Evolutionary conservation across 2,329 filamentous ascomycete species (phyloP), one percentile per base, ranked within the genome.

Genomic region (Alternaria sp.): DNA sequence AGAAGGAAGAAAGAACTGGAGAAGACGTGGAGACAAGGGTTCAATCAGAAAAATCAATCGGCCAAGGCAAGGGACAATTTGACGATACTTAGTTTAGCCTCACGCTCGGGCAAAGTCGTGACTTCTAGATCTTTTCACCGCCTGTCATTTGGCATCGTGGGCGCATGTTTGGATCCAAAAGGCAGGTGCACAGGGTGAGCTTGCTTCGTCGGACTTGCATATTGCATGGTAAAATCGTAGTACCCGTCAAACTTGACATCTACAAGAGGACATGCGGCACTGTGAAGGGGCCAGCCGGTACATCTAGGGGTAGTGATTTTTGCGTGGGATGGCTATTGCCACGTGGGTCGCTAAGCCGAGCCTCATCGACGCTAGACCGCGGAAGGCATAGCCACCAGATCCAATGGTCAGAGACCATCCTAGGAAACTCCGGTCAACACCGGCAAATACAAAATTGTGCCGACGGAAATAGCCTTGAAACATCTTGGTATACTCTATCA

Each of bases 41-140:
- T 45, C 36, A 30, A 15, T 15, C 21, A 57, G 6, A 57, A 17
- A 28, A 17, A 36, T 26, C 21, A 36, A 49, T 44, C 54, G 15
- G 43, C 60, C 43, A 59, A 52, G 17, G 44, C 40, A 32, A 49
- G 25, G 43, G 62, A 62, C 65, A 58, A 49, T 68, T 66, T 57
- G 57, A 68, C 49, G 60, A 65, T 57, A 57, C 52, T 68, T 54
- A 72, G 69, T 69, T 68, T 77, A 74, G 73, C 67, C 66, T 75
- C 57, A 66, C 64, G 69, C 71, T 74, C 69, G 74, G 73, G 64
- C 70, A 62, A 67, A 56, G 57, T 69, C 65, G 68, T 65, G 59
- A 59, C 52, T 60, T 56, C 64, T 47, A 57, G 67, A 70, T 72
- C 71, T 74, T 74, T 75, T 75, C 72, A 74, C 74, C 74, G 72